Conservation (phyloP, 2,329 filamentous ascomycete species). For the Pseudohalonectria lignicola region DNA sequence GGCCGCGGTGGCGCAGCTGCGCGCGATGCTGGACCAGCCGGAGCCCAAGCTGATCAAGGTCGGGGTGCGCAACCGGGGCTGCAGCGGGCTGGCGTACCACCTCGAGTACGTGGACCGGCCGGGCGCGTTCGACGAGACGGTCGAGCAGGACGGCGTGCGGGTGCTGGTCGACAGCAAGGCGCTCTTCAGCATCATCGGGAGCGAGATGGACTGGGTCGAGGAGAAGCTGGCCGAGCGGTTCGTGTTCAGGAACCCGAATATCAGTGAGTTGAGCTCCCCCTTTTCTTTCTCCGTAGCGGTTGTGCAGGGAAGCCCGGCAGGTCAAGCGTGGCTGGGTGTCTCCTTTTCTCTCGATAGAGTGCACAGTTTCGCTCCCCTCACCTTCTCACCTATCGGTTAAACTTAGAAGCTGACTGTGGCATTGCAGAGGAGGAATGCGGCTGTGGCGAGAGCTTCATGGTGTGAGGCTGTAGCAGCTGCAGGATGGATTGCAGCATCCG, state of each 20-base stretch:
- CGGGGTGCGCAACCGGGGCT: conserved; percentile 87
- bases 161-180: conserved; percentile 97
- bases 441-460: conserved; percentile 94
- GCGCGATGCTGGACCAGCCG: conserved; percentile 67
- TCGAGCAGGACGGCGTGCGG: conserved; percentile 92
- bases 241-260: conserved; percentile 94
- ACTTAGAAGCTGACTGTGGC: too few species aligned
- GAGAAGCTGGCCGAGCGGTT: conserved; percentile 90
- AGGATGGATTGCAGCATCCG: too few species aligned
- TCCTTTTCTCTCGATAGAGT: neutral
- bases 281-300: too few species aligned
- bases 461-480: too few species aligned
- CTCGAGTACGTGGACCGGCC: conserved; percentile 92
- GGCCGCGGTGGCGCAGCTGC: conserved; percentile 68
- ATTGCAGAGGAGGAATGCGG: conserved; percentile 84
- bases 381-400: too few species aligned
- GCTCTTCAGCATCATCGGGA: conserved; percentile 94
- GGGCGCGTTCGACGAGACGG: conserved; percentile 76
- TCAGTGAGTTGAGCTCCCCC: conserved; percentile 64
- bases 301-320: too few species aligned
- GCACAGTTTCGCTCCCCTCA: neutral
- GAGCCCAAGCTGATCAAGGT: conserved; percentile 90
- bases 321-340: too few species aligned
- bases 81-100: conserved; percentile 86
- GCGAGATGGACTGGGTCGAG: conserved; percentile 98